Evolutionary conservation across 1,284 basidiomycete genomes (phyloP), one percentile per base, ranked within the genome.

Genomic region (Sporisorium exsertum): DNA sequence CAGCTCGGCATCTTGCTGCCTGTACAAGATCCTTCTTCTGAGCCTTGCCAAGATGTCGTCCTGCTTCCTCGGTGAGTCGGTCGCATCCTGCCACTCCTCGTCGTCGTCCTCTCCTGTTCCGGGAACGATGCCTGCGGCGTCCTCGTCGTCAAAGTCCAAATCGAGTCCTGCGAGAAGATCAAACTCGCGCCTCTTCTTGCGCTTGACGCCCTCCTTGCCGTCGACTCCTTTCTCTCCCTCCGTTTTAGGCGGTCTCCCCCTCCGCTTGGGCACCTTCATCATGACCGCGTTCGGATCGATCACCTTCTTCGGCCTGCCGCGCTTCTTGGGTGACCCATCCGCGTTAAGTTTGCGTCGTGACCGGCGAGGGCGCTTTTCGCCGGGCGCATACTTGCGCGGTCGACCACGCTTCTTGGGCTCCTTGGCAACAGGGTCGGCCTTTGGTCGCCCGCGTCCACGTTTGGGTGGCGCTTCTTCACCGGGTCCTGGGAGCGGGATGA

Each of bases 331-430:
- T 3, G 59, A 45, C 8, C 75, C 75, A 45, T 77, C 75, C 15
- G 58, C 56, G n/a, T 73, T 77, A 32, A 73, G 35, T 50, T 72
- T 76, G 15, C 68, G 45, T 32, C 72, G 24, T 16, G 69, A 68
- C 0, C 55, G 53, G 9, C 65, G 54, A 0, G 65, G 59, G 2
- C 66, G 59, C 26, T 64, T 67, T 42, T 73, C 70, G 10, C 71
- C 75, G 1, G 53, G 50, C 0, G 70, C 67, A 32, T 73, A 72
- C 57, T 73, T 77, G 18, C 64, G 56, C 15, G 75, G 75, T 12
- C 75, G 59, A 16, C 75, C 75, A 22, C 75, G 59, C 51, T 73
- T 73, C 56, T 76, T 76, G 33, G 68, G 64, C 8, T 58, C 50
- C 37, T 64, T 72, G 18, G 49, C 33, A 16, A 49, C 58, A 7